phyloP scores from a whole-genome alignment of 139 green algal species.

The Tetraselmis striata region DNA sequence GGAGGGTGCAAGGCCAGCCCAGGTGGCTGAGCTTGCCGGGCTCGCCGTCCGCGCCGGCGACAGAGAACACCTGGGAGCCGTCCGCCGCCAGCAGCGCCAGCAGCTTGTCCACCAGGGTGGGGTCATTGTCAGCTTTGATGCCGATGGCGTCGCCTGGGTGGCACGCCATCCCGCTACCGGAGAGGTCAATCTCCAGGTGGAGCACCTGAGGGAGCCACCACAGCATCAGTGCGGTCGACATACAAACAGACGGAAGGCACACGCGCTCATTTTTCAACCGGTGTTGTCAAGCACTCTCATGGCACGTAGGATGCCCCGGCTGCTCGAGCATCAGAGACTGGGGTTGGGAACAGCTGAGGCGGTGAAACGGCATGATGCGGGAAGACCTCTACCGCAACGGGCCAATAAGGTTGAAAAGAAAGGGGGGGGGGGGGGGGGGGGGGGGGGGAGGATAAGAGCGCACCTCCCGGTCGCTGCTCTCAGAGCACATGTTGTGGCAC shows the following conservation, averaged over 20 bases:
- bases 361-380: no score
- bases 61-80: conserved; percentile 37
- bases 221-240: no score
- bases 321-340: no score
- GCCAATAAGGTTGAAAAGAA: no score
- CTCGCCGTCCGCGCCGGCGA: conserved; percentile 27
- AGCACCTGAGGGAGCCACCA: no score
- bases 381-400: no score
- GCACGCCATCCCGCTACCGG: conserved; percentile 58
- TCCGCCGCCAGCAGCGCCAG: conserved; percentile 45
- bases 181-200: conserved; percentile 76
- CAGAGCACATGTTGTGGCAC: background rate
- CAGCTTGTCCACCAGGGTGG: conserved; percentile 48
- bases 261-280: no score
- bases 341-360: no score
- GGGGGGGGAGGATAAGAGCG: background rate
- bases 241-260: no score
- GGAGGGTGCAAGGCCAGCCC: conserved; percentile 64
- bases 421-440: no score
- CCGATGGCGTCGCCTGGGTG: conserved; percentile 79
- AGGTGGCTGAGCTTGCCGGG: conserved; percentile 51
- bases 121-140: conserved; percentile 69
- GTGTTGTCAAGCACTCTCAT: no score
- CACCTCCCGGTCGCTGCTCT: background rate
- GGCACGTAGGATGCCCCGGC: no score